phyloP scores from a whole-genome alignment of 805 yeast species.

The Metschnikowia proteae region DNA sequence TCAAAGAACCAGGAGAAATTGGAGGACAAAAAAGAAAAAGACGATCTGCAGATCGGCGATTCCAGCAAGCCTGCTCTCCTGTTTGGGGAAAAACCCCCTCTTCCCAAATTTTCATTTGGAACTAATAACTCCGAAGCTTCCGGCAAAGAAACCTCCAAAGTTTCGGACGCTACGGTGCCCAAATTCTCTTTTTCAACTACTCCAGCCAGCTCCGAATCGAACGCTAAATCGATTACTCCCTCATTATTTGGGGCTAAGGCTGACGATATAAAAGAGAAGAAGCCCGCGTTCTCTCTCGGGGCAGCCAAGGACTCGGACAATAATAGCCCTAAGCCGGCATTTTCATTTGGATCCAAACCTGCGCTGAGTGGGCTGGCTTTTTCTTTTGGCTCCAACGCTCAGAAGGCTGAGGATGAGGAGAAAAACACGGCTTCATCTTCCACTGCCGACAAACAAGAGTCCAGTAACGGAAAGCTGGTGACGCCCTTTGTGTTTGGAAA shows the following conservation, averaged over 20 bases:
- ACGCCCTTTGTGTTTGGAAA: constrained; percentile 15
- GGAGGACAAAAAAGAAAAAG: neutral
- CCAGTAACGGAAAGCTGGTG: neutral
- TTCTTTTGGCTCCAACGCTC: neutral
- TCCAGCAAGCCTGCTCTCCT: neutral
- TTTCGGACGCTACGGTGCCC: neutral
- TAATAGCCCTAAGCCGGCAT: constrained; percentile 7
- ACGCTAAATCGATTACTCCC: neutral
- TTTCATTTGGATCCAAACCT: constrained; percentile 15
- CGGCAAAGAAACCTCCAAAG: neutral
- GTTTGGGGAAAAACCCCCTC: neutral
- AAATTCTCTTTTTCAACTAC: neutral
- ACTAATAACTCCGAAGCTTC: neutral
- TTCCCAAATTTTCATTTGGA: constrained; percentile 1
- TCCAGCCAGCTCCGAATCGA: neutral
- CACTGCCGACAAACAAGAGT: neutral
- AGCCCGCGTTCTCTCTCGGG: constrained; percentile 6
- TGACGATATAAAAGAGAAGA: neutral
- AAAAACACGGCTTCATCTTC: neutral
- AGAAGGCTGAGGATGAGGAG: neutral
- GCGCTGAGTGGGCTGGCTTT: constrained; percentile 1
- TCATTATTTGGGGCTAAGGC: neutral
- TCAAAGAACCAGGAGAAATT: neutral
- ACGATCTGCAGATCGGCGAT: neutral
- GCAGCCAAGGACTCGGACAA: neutral